Percentiles rank a stretch among this genome's conserved stretches.
Conservation (phyloP, 2,329 filamentous ascomycete species). For the Monosporascus sp. region DNA sequence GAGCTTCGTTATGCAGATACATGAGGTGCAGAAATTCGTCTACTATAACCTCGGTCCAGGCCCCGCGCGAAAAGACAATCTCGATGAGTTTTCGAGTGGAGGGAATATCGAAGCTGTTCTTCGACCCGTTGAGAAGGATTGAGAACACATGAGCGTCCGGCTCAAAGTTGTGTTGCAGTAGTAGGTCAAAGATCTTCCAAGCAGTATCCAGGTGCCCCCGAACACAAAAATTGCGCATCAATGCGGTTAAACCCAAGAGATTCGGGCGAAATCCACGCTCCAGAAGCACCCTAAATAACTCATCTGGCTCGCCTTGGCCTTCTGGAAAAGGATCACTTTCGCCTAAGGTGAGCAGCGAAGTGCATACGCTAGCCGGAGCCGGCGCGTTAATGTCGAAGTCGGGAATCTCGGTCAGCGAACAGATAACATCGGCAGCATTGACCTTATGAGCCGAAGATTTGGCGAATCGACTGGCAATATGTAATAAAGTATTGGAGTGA, state of each 20-base stretch:
- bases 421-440: conserved; percentile 39
- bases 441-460: conserved; percentile 32
- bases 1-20: conserved; percentile 37
- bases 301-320: conserved; percentile 42
- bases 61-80: conserved; percentile 41
- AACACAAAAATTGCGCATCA: conserved; percentile 67
- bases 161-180: conserved; percentile 52
- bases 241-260: conserved; percentile 56
- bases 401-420: conserved; percentile 26
- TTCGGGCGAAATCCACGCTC: conserved; percentile 60
- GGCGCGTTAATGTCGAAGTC: conserved; percentile 41
- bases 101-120: conserved; percentile 46
- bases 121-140: conserved; percentile 67
- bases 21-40: conserved; percentile 51
- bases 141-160: conserved; percentile 64
- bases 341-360: conserved; percentile 47
- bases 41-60: conserved; percentile 43
- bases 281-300: conserved; percentile 52
- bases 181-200: conserved; percentile 59
- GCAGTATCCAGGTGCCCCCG: conserved; percentile 58
- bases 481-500: conserved; percentile 37
- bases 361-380: conserved; percentile 50
- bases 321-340: conserved; percentile 29
- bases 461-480: conserved; percentile 44
- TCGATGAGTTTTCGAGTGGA: conserved; percentile 51